phyloP scores from a whole-genome alignment of 1,139 yeast species.

The Ashbya aceris region DNA sequence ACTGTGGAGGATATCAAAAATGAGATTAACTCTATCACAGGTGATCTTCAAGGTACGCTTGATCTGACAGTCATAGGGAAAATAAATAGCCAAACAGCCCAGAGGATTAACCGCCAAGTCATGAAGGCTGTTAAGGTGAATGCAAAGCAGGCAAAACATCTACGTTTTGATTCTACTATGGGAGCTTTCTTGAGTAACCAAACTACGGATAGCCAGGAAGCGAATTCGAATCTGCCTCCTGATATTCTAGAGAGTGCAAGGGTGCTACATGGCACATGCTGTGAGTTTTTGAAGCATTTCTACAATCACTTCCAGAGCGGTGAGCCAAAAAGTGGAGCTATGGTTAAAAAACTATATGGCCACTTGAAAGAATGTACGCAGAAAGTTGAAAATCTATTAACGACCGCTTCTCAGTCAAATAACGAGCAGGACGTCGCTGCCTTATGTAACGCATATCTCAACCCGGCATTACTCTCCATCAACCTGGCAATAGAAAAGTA shows the following conservation, averaged over 20 bases:
- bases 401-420: conserved; percentile 18
- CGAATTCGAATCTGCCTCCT: conserved; percentile 22
- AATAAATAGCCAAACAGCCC: conserved; percentile 14
- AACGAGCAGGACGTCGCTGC: conserved; percentile 23
- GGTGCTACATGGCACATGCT: conserved; percentile 54
- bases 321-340: conserved; percentile 42
- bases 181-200: conserved; percentile 22
- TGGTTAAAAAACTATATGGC: conserved; percentile 38
- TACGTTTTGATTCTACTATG: conserved; percentile 27
- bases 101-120: conserved; percentile 29
- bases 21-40: conserved; percentile 5
- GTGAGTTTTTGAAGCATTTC: conserved; percentile 63
- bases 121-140: conserved; percentile 46
- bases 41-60: conserved; percentile 3
- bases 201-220: conserved; percentile 18
- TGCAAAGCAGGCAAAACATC: conserved; percentile 43
- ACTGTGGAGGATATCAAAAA: conserved; percentile 9
- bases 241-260: conserved; percentile 36
- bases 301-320: conserved; percentile 56
- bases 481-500: conserved; percentile 23
- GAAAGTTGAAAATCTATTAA: conserved; percentile 23
- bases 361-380: conserved; percentile 37
- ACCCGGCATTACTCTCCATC: conserved; percentile 22
- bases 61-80: conserved; percentile 20
- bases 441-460: conserved; percentile 21